Conservation (phyloP, 108 stramenopile species). For the Nannochloropsis gaditana region DNA sequence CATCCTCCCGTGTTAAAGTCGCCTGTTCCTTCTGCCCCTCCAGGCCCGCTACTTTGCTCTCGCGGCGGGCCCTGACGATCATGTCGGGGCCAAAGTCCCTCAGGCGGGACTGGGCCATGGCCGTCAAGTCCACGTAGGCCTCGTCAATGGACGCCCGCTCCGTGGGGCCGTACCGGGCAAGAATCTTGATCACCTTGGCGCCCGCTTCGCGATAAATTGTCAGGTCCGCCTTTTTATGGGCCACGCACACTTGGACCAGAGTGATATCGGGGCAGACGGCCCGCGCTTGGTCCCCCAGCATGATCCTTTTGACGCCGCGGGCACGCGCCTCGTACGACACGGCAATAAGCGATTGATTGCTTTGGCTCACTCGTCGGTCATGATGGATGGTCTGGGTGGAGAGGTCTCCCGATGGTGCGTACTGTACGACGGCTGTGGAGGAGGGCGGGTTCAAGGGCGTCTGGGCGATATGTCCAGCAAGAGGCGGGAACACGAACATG, state of each 20-base stretch:
- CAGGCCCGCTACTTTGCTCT: constrained; percentile 45
- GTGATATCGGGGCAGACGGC: constrained; percentile 44
- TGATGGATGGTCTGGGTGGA: not conserved
- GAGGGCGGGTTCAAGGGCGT: not conserved
- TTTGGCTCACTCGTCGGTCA: not conserved
- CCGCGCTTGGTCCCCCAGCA: constrained; percentile 49
- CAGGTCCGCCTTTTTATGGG: constrained; percentile 61
- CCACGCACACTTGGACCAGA: constrained; percentile 55
- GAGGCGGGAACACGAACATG: not conserved
- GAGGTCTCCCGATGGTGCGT: not conserved
- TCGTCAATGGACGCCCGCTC: constrained; percentile 62
- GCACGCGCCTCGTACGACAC: constrained; percentile 57
- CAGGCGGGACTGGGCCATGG: constrained; percentile 11
- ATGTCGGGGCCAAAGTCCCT: not conserved
- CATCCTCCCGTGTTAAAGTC: constrained; percentile 25
- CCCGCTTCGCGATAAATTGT: constrained; percentile 57
- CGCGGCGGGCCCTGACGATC: not conserved
- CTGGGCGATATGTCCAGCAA: not conserved
- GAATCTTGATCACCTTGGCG: constrained; percentile 45
- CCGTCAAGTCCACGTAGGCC: constrained; percentile 59
- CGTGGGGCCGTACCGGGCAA: constrained; percentile 40
- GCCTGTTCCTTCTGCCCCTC: constrained; percentile 24
- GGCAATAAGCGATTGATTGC: constrained; percentile 43
- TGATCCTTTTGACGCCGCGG: constrained; percentile 50
- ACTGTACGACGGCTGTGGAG: not conserved